phyloP scores from a whole-genome alignment of 1,139 yeast species.

The Debaryomyces psychrophilus region DNA sequence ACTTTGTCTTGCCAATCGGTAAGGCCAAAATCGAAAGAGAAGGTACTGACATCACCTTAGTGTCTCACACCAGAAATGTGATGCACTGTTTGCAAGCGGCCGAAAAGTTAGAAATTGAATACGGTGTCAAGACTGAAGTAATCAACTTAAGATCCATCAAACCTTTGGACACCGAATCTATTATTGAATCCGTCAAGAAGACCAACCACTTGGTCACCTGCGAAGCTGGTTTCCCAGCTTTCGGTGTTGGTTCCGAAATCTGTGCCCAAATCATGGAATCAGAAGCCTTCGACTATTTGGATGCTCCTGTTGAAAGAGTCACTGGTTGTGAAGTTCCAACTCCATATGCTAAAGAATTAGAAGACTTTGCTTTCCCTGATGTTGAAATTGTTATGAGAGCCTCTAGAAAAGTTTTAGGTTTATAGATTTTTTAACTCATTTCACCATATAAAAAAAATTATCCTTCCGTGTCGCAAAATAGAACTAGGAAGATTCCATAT shows the following conservation, averaged over 20 bases:
- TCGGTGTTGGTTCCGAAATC: slow-evolving; percentile 98
- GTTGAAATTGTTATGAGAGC: slow-evolving; percentile 89
- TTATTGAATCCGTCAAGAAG: slow-evolving; percentile 88
- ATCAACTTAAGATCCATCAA: slow-evolving; percentile 94
- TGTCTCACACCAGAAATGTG: slow-evolving; percentile 91
- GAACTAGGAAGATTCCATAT: slow-evolving; percentile 5
- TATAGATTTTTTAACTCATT: slow-evolving; percentile 27
- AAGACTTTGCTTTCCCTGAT: slow-evolving; percentile 99
- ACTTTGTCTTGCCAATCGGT: slow-evolving; percentile 90
- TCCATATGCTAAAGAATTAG: slow-evolving; percentile 95
- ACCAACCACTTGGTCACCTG: slow-evolving; percentile 96
- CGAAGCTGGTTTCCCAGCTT: slow-evolving; percentile 97
- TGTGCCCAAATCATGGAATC: slow-evolving; percentile 98
- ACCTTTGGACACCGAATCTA: slow-evolving; percentile 90
- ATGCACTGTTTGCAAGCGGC: slow-evolving; percentile 89
- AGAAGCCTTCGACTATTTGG: slow-evolving; percentile 97
- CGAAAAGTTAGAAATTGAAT: slow-evolving; percentile 75
- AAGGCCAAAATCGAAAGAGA: slow-evolving; percentile 93
- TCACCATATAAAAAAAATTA: slow-evolving; percentile 2
- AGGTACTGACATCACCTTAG: slow-evolving; percentile 89
- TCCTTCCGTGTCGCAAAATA: slow-evolving; percentile 4
- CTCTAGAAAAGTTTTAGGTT: slow-evolving; percentile 84
- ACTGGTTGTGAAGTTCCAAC: slow-evolving; percentile 99
- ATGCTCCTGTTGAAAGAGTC: slow-evolving; percentile 98
- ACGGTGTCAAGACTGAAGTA: slow-evolving; percentile 91